Percentiles rank a stretch among this genome's conserved stretches.
Conservation (phyloP, 768 basidiomycete species). For the Glaciozyma antarctica region DNA sequence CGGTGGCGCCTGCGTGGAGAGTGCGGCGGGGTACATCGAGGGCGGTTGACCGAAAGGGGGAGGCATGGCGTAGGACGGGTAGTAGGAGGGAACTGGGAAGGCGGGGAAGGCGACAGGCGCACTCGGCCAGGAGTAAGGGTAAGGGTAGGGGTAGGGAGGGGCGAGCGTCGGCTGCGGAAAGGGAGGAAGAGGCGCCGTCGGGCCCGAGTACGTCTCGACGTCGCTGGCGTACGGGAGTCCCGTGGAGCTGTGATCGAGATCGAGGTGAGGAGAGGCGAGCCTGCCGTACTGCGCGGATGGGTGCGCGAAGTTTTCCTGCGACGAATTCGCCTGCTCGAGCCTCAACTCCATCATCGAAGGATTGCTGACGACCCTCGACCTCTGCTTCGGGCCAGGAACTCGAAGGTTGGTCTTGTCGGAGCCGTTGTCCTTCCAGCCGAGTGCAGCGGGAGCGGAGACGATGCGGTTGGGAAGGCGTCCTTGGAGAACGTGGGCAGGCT, state of each 20-base stretch:
- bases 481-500: background rate
- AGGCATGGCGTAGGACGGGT: too few relatives aligned
- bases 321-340: background rate
- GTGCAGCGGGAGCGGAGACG: background rate
- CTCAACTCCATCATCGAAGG: background rate
- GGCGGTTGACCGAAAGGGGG: background rate
- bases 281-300: background rate
- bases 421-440: background rate
- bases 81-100: background rate
- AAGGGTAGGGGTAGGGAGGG: constrained; percentile 1
- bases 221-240: background rate
- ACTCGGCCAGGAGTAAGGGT: background rate
- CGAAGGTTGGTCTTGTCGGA: background rate
- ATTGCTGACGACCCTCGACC: background rate
- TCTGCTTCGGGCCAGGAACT: background rate
- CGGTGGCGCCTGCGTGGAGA: background rate
- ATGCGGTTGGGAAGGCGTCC: constrained; percentile 1
- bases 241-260: background rate
- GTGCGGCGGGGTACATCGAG: background rate
- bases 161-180: background rate
- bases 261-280: background rate
- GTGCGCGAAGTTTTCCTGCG: background rate
- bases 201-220: background rate
- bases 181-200: background rate
- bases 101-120: background rate